Percentiles rank a stretch among this genome's conserved stretches.
Evolutionary conservation across 2,329 filamentous ascomycete species (phyloP).

Genomic region (Gliomastix tumulicola): DNA sequence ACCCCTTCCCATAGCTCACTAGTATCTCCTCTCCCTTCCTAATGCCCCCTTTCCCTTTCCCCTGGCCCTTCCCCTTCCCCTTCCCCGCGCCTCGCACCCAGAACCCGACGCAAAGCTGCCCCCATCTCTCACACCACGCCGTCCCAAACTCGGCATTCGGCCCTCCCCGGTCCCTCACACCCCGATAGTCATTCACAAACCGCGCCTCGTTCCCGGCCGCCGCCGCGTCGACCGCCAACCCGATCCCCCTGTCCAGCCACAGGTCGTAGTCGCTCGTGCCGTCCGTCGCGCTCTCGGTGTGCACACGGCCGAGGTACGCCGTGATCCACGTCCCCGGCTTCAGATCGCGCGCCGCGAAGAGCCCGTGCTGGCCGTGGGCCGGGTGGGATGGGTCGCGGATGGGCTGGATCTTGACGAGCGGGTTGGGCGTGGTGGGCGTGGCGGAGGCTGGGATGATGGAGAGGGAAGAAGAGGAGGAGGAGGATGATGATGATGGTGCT

Average conservation of each 20-base stretch:
- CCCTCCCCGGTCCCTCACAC: slow-evolving; percentile 40
- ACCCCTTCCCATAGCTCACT: slow-evolving; percentile 62
- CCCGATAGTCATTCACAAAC: slow-evolving; percentile 62
- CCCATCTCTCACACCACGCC: slow-evolving; percentile 45
- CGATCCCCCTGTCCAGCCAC: slow-evolving; percentile 50
- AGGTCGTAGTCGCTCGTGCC: slow-evolving; percentile 51
- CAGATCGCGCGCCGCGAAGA: slow-evolving; percentile 51
- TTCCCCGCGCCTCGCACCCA: slow-evolving; percentile 36
- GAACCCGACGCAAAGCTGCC: slow-evolving; percentile 49
- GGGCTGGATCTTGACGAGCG: slow-evolving; percentile 44
- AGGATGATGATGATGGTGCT: not conserved
- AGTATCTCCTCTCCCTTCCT: slow-evolving; percentile 57
- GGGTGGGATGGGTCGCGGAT: slow-evolving; percentile 48
- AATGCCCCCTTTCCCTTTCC: slow-evolving; percentile 34
- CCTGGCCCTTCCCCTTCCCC: slow-evolving; percentile 18
- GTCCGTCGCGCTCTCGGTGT: slow-evolving; percentile 27
- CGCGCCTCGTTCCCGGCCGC: slow-evolving; percentile 54
- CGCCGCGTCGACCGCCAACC: slow-evolving; percentile 54
- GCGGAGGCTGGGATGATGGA: slow-evolving; percentile 16
- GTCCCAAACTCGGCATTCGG: slow-evolving; percentile 54
- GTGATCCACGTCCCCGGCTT: slow-evolving; percentile 48
- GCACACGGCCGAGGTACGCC: slow-evolving; percentile 55
- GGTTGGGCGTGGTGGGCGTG: slow-evolving; percentile 37
- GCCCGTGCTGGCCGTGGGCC: slow-evolving; percentile 49
- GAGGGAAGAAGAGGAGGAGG: slow-evolving; percentile 8